A percentile compares a stretch with the other conserved stretches of the same genome.
Evolutionary conservation across 345 rosid species (phyloP).

Genomic region (Pistacia integerrima): DNA sequence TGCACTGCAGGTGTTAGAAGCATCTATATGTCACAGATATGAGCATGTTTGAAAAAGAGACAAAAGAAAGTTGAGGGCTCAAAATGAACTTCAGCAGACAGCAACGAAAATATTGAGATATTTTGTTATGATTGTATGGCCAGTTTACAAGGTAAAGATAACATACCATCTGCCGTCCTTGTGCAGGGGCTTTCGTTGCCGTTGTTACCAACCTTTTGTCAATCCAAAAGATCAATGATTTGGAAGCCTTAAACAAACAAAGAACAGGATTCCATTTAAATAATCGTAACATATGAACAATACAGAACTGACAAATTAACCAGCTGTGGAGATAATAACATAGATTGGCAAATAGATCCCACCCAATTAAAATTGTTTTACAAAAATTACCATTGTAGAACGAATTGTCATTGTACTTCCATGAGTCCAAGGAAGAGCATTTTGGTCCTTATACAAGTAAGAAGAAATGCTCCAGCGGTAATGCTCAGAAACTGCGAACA

Average conservation of each 20-base stretch:
- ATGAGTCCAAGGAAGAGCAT: conserved; percentile 39
- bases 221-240: conserved; percentile 38
- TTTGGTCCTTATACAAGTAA: conserved; percentile 37
- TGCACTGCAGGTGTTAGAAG: too few relatives aligned
- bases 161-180: conserved; percentile 67
- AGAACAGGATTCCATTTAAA: background rate
- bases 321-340: background rate
- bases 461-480: conserved; percentile 34
- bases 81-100: background rate
- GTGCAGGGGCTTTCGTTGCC: conserved; percentile 66
- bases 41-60: too few relatives aligned
- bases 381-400: conserved; percentile 56
- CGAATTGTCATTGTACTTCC: conserved; percentile 45
- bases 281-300: background rate
- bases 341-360: conserved; percentile 5
- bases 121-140: background rate
- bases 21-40: too few relatives aligned
- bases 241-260: conserved; percentile 45
- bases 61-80: background rate
- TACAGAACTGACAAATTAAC: background rate
- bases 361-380: conserved; percentile 7
- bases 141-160: conserved; percentile 17
- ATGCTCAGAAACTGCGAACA: conserved; percentile 47
- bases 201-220: conserved; percentile 52
- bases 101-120: background rate